Evolutionary conservation across 2,329 filamentous ascomycete species (phyloP).

Genomic region (Epichloe coenophiala): DNA sequence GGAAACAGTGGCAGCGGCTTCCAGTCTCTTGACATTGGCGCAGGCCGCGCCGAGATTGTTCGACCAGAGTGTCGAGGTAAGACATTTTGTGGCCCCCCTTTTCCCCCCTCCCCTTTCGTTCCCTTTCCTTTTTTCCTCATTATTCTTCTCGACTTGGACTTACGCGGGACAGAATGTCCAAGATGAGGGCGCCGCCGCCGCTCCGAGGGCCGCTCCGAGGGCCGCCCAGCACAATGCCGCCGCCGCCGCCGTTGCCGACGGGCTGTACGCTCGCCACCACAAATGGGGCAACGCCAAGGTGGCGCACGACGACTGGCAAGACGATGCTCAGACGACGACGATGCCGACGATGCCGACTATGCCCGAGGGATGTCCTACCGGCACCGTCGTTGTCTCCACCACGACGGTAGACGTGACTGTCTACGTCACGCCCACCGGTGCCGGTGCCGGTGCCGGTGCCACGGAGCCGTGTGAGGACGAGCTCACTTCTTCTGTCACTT

Average conservation of each 20-base stretch:
- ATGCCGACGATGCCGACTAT: constrained; percentile 1
- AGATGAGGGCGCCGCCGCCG: neutral
- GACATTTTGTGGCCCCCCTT: neutral
- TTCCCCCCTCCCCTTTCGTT: no score
- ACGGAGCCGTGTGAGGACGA: neutral
- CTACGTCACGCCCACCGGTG: constrained; percentile 13
- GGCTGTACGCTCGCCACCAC: neutral
- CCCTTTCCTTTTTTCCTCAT: no score
- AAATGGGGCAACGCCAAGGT: neutral
- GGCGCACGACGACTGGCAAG: neutral
- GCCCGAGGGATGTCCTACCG: constrained; percentile 12
- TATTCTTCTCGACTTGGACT: neutral
- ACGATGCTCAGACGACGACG: neutral
- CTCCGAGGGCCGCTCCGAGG: no score
- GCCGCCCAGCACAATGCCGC: no score
- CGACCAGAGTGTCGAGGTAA: neutral
- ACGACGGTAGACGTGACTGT: constrained; percentile 20
- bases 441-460: constrained; percentile 1
- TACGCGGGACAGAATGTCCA: neutral
- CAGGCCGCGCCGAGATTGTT: constrained; percentile 1
- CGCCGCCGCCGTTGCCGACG: neutral
- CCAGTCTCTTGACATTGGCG: constrained; percentile 3
- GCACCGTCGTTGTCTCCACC: constrained; percentile 15
- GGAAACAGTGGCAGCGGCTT: constrained; percentile 2
- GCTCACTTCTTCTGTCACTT: no score